These are phyloP conservation scores for Lentinula edodes DNA, from an alignment of 768 basidiomycete species.

Conservation along the genomic window DNA sequence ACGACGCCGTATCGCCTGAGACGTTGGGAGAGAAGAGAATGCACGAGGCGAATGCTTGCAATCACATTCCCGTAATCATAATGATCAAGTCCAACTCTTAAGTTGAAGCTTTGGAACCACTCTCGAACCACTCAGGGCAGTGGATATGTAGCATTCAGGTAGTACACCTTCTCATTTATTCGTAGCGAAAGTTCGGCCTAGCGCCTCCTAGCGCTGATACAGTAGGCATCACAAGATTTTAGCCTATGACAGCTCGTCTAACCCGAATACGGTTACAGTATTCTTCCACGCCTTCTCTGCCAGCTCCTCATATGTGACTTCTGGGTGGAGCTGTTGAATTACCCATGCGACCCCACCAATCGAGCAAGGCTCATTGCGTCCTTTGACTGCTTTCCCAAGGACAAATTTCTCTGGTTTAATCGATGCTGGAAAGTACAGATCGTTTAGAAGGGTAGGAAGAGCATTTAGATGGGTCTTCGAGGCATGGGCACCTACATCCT, in stretches of 20 bases:
- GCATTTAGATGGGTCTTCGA: conserved; percentile 45
- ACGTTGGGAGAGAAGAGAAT: too few species aligned
- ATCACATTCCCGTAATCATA: too few species aligned
- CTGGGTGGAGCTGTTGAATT: conserved; percentile 38
- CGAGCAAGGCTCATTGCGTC: conserved; percentile 66
- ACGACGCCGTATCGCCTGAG: too few species aligned
- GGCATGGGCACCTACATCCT: conserved; percentile 38
- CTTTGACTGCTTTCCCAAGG: conserved; percentile 60
- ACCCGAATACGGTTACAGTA: conserved; percentile 52
- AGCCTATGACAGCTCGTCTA: conserved; percentile 38
- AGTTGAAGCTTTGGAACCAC: too few species aligned
- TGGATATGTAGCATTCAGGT: too few species aligned
- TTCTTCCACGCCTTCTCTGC: conserved; percentile 58
- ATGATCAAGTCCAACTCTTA: too few species aligned
- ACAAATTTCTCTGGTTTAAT: conserved; percentile 56
- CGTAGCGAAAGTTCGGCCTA: too few species aligned
- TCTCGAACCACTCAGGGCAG: too few species aligned
- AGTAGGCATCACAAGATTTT: too few species aligned
- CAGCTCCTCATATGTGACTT: conserved; percentile 47
- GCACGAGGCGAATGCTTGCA: too few species aligned
- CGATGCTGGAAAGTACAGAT: conserved; percentile 45
- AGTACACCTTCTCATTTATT: too few species aligned
- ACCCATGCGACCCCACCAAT: conserved; percentile 74
- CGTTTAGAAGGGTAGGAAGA: conserved; percentile 39
- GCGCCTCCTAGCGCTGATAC: too few species aligned